These are phyloP conservation scores for Singerocomus rubriflavus DNA, from an alignment of 1,284 basidiomycete species.

Conservation along the genomic window DNA sequence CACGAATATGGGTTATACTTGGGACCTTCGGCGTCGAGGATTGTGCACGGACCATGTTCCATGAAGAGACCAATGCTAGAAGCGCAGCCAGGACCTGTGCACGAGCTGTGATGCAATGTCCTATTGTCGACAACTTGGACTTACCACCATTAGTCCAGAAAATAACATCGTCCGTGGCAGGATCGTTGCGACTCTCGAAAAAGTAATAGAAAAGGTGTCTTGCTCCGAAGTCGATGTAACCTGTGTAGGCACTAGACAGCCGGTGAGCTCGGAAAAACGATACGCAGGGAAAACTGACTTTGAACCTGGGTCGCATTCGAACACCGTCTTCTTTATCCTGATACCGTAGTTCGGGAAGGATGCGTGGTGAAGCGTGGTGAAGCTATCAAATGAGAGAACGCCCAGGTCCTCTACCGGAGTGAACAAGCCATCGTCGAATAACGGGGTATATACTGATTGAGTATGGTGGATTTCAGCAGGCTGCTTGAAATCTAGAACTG, in stretches of 20 bases:
- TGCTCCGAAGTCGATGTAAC: constrained; percentile 60
- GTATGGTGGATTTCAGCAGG: not conserved
- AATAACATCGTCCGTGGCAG: constrained; percentile 59
- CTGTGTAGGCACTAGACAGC: constrained; percentile 50
- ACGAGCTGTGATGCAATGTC: not conserved
- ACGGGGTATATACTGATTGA: constrained; percentile 4
- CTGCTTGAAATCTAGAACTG: constrained; percentile 4
- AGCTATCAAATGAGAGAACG: constrained; percentile 40
- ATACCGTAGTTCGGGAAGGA: constrained; percentile 47
- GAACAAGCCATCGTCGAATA: constrained; percentile 16
- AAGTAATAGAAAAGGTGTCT: constrained; percentile 81
- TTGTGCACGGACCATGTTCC: constrained; percentile 36
- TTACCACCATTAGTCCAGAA: constrained; percentile 63
- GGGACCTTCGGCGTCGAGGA: constrained; percentile 33
- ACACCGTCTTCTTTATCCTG: constrained; percentile 42
- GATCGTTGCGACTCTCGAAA: constrained; percentile 71
- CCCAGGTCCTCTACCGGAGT: constrained; percentile 28
- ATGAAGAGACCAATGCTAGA: constrained; percentile 11
- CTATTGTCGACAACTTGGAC: not conserved
- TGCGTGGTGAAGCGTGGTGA: constrained; percentile 48
- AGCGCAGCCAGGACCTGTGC: constrained; percentile 13
- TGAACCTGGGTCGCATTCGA: constrained; percentile 23
- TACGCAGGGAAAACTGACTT: constrained; percentile 20
- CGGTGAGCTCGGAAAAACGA: not conserved
- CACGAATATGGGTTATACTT: constrained; percentile 50